A percentile compares a stretch with the other conserved stretches of the same genome.
phyloP scores from a whole-genome alignment of 2,329 filamentous ascomycete genomes.

The Fusarium solani-melongenae region DNA sequence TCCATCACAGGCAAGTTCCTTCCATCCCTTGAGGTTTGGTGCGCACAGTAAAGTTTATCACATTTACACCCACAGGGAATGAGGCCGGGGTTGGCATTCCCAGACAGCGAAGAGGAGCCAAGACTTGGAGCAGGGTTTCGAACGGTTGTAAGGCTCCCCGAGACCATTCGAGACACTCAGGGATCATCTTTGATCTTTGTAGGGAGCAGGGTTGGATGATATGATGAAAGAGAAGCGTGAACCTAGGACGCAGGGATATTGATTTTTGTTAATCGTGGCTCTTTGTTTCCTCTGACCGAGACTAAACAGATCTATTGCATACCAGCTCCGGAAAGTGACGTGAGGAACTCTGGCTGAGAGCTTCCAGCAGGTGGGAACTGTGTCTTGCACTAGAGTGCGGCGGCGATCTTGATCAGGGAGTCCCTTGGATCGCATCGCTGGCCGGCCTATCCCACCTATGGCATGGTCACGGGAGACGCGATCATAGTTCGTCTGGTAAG shows the following conservation, averaged over 20 bases:
- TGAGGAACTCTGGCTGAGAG: slow-evolving; percentile 18
- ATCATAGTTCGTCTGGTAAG: slow-evolving; percentile 13
- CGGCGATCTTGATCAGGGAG: slow-evolving; percentile 33
- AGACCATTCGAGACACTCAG: not conserved
- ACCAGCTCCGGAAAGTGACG: slow-evolving; percentile 21
- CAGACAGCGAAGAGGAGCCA: not conserved
- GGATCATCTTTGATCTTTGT: not conserved
- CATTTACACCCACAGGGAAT: not conserved
- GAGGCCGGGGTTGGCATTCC: not conserved
- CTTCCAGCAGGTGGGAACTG: not conserved
- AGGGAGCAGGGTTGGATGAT: not conserved
- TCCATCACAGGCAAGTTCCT: slow-evolving; percentile 1
- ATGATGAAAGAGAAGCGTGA: not conserved
- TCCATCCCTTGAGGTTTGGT: slow-evolving; percentile 7
- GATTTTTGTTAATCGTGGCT: not conserved
- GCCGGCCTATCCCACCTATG: slow-evolving; percentile 12
- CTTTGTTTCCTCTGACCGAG: not conserved
- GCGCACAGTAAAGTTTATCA: not conserved
- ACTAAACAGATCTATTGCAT: not conserved
- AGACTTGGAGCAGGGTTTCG: not conserved
- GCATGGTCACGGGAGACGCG: slow-evolving; percentile 24
- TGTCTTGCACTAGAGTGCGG: slow-evolving; percentile 14
- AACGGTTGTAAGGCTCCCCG: not conserved
- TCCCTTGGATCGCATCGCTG: slow-evolving; percentile 25
- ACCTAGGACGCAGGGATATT: not conserved